Evolutionary conservation across 495 filamentous ascomycete species (phyloP), one percentile per base, ranked within the genome.

Genomic region (Neurospora intermedia): DNA sequence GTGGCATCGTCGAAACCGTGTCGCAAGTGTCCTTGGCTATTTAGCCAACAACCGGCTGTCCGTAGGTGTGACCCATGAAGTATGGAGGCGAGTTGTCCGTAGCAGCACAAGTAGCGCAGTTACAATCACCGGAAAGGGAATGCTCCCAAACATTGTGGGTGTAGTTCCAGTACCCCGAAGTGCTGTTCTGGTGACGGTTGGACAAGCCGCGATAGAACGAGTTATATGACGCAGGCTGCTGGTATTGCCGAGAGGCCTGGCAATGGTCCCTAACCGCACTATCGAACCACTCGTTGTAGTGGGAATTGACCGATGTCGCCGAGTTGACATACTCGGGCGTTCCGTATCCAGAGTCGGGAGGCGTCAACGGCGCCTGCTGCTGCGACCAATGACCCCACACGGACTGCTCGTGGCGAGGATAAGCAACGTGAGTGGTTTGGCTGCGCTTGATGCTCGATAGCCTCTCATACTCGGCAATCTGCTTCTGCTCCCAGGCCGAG

Each of bases 41-140:
- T 83, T 83, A 91, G 35, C 88, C 89, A 75, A 87, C 87, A 31
- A 91, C 89, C 31, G 92, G 84, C 80, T 92, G 91, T 23, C 89
- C 81, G 75, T 89, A 93, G 66, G 84, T 83, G 69, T 85, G 86
- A 69, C 85, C 83, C 78, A 87, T 87, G 77, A 93, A 89, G 78
- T 94, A 93, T 43, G 89, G 87, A 40, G 89, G 79, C 72, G 90
- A 87, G 74, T 88, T 78, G 71, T 79, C 90, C 20, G 76, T 54
- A 38, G 78, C 78, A 20, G 84, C 81, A 80, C 92, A 95, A 71
- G 89, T 87, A 69, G 83, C 79, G 79, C 93, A 96, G 73, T 84
- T 86, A 79, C 92, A 96, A 23, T 90, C 92, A 40, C 86, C 85
- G 66, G 86, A 86, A 76, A 87, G 85, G 46, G 84, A 86, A 73